These are phyloP conservation scores for Entonaema liquescens DNA, from an alignment of 495 filamentous ascomycete species.

Conservation along the genomic window DNA sequence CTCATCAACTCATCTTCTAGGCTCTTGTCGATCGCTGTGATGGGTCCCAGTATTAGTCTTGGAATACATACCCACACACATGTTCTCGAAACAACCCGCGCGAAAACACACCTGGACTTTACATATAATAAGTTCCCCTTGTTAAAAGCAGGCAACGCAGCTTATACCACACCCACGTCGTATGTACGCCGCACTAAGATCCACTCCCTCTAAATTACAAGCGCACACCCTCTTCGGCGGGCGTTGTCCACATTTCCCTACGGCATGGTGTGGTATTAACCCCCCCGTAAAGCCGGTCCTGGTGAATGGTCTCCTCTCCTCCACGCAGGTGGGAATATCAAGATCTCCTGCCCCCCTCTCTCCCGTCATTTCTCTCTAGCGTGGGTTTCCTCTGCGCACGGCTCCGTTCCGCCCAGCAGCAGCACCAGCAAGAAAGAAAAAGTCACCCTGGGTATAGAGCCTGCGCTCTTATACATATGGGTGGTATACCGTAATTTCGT, in stretches of 20 bases:
- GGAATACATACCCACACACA: constrained; percentile 24
- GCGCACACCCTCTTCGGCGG: constrained; percentile 37
- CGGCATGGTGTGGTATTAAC: constrained; percentile 37
- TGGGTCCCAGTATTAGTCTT: constrained; percentile 34
- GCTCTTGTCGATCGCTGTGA: constrained; percentile 36
- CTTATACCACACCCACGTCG: constrained; percentile 13
- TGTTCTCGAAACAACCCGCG: constrained; percentile 40
- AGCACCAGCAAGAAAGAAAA: not conserved
- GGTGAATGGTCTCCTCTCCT: constrained; percentile 21
- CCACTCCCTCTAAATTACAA: constrained; percentile 39
- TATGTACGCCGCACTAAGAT: constrained; percentile 24
- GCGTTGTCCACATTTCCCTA: constrained; percentile 24
- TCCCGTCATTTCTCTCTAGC: constrained; percentile 33
- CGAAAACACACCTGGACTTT: constrained; percentile 24
- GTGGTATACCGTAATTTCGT: constrained; percentile 39
- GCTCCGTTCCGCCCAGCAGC: constrained; percentile 29
- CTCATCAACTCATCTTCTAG: constrained; percentile 11
- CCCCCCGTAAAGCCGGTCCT: constrained; percentile 27
- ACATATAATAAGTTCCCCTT: constrained; percentile 9
- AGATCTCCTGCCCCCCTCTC: constrained; percentile 34
- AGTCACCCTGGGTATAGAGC: constrained; percentile 20
- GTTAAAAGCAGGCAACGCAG: constrained; percentile 11
- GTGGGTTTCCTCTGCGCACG: constrained; percentile 31
- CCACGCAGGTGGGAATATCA: constrained; percentile 36
- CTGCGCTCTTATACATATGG: constrained; percentile 37